Conservation (phyloP, 2,329 filamentous ascomycete genomes). For the Cryoendolithus antarcticus region DNA sequence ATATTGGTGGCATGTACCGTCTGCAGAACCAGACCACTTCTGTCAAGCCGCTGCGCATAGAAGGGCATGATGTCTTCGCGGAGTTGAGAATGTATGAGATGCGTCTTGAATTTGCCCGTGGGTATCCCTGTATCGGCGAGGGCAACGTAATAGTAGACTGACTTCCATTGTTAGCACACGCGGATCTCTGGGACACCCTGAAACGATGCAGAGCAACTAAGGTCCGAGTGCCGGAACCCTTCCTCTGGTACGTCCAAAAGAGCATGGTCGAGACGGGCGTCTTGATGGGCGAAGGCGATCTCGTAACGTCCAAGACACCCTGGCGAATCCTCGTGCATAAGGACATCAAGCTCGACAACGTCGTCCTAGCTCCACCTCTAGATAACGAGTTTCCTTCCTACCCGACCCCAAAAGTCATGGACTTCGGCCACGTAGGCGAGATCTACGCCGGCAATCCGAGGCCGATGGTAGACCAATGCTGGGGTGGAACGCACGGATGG, state of each 20-base stretch:
- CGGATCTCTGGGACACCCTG: no score
- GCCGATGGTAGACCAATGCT: no score
- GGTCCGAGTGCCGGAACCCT: conserved; percentile 7
- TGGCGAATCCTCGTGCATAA: conserved; percentile 43
- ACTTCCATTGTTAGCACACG: not conserved
- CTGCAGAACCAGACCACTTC: not conserved
- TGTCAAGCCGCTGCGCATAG: not conserved
- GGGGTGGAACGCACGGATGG: no score
- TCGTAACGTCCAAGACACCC: not conserved
- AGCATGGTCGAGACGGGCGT: conserved; percentile 8
- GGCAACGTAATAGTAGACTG: not conserved
- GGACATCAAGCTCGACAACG: conserved; percentile 96
- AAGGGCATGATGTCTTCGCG: not conserved
- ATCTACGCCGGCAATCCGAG: no score
- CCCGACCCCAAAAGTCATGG: no score
- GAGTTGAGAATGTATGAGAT: no score
- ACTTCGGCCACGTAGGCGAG: no score
- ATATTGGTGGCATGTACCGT: no score
- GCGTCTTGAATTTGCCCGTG: no score
- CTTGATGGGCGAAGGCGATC: conserved; percentile 7
- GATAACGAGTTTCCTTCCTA: no score
- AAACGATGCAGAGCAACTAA: not conserved
- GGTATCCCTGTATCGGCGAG: no score
- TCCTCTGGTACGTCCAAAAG: conserved; percentile 9
- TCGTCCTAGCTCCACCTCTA: conserved; percentile 23